Evolutionary conservation across 228 moss, liverwort and hornwort genomes (phyloP), one percentile per base, ranked within the genome.

Genomic region (Sphagnum fallax): DNA sequence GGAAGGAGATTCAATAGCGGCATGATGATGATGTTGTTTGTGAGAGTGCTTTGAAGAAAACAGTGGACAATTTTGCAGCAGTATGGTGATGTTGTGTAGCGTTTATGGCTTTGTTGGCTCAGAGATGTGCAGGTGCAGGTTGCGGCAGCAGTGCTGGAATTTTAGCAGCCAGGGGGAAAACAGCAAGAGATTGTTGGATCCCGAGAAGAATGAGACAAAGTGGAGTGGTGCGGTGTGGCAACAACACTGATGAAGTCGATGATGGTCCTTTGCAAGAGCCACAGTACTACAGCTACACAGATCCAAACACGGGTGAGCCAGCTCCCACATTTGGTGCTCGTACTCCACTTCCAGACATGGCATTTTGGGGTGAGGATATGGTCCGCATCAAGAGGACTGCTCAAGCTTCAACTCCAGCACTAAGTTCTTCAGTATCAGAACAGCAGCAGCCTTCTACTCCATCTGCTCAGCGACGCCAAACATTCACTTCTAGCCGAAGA

Each of bases 301-400:
- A 98, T 67, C 97, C 90, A 0, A 81, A 75, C 48, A 83, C 93
- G 0, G 91, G 93, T 5, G 97, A 98, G n/a, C 78, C 90, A 15
- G 15, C 84, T 10, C 93, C 97, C 4, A 90, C 97, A 0, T 65
- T 78, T 49, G 97, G 97, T 13, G 77, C 81, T 50, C 82, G 97
- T 69, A 82, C 87, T 15, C 74, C 85, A 13, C 74, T 98, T 6
- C 91, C 93, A 2, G 70, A 77, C 7, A 63, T 62, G 5, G 79
- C 78, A 50, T 98, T 75, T 55, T 91, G 97, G 97, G 90, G 85
- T 4, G 97, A 93, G 55, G 97, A 93, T 65, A 78, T 86, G 90
- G 65, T 81, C 72, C 81, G 76, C 49, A 73, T 87, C 13, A 76
- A 74, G 47, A 78, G 85, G 59, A 82, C 83, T 13, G 75, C 62